Percentiles rank a stretch among this genome's conserved stretches.
Conservation (phyloP, 1,139 yeast genomes). For the Sugiyamaella pinicola region DNA sequence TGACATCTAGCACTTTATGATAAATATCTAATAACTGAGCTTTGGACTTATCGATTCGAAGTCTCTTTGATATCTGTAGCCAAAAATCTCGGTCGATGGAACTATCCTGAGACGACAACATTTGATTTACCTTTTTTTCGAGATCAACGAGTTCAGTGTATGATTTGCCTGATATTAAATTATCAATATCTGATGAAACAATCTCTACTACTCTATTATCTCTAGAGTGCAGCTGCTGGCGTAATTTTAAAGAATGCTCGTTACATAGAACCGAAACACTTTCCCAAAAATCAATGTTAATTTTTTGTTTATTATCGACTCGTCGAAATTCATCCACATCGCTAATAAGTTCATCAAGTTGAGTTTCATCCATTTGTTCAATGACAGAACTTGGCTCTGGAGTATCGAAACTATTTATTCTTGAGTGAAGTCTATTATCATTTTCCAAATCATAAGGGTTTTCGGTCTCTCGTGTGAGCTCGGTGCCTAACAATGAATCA, state of each 20-base stretch:
- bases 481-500: constrained; percentile 24
- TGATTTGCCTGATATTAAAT: constrained; percentile 36
- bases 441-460: constrained; percentile 11
- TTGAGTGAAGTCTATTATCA: not conserved
- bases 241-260: constrained; percentile 12
- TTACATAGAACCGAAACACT: constrained; percentile 21
- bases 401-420: constrained; percentile 27
- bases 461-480: constrained; percentile 19
- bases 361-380: constrained; percentile 20
- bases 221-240: constrained; percentile 10
- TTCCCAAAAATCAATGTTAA: constrained; percentile 34
- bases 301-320: constrained; percentile 27
- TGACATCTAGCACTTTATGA: constrained; percentile 25
- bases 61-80: constrained; percentile 37
- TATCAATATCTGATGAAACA: constrained; percentile 40
- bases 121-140: constrained; percentile 32
- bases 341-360: constrained; percentile 27
- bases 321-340: constrained; percentile 30
- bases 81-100: constrained; percentile 41
- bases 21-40: constrained; percentile 29
- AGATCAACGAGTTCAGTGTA: constrained; percentile 35
- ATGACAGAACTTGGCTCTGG: constrained; percentile 33
- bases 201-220: constrained; percentile 30
- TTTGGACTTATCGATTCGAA: constrained; percentile 34
- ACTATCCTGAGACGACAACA: constrained; percentile 30